Conservation (phyloP, 73 alveolate genomes). For the Paramecium tetraurelia region DNA sequence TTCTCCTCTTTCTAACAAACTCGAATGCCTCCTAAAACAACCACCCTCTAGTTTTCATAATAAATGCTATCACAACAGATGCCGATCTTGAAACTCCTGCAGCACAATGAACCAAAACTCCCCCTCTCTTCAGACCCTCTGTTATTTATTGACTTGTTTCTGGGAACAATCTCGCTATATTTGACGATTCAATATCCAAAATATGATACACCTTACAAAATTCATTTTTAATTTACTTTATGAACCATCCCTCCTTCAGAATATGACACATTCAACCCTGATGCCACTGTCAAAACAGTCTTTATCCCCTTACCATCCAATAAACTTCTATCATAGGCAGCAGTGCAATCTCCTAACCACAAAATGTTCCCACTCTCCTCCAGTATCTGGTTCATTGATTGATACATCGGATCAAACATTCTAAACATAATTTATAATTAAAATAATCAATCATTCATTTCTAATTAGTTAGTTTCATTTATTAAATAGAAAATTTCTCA, state of each 20-base stretch:
- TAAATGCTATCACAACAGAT: conserved; percentile 66
- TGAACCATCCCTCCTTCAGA: conserved; percentile 45
- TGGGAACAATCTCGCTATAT: background rate
- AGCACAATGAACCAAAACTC: conserved; percentile 74
- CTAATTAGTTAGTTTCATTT: background rate
- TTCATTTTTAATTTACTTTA: background rate
- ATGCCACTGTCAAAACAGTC: conserved; percentile 60
- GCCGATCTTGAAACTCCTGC: conserved; percentile 78
- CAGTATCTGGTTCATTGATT: conserved; percentile 41
- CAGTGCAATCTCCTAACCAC: conserved; percentile 66
- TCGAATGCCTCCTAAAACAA: conserved; percentile 62
- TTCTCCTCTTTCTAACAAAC: conserved; percentile 52
- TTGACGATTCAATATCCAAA: conserved; percentile 11
- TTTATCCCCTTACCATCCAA: conserved; percentile 44
- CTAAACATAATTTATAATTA: conserved; percentile 11
- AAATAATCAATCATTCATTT: background rate
- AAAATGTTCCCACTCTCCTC: conserved; percentile 50
- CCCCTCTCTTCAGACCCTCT: conserved; percentile 29
- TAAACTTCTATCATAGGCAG: conserved; percentile 57
- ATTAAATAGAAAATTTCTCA: background rate
- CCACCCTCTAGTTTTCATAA: conserved; percentile 50
- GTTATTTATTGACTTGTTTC: background rate
- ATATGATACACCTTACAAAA: background rate
- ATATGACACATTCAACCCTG: conserved; percentile 39
- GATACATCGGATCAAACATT: conserved; percentile 32